Conservation (phyloP, 306 rosid species). For the Carpinus viminea region DNA sequence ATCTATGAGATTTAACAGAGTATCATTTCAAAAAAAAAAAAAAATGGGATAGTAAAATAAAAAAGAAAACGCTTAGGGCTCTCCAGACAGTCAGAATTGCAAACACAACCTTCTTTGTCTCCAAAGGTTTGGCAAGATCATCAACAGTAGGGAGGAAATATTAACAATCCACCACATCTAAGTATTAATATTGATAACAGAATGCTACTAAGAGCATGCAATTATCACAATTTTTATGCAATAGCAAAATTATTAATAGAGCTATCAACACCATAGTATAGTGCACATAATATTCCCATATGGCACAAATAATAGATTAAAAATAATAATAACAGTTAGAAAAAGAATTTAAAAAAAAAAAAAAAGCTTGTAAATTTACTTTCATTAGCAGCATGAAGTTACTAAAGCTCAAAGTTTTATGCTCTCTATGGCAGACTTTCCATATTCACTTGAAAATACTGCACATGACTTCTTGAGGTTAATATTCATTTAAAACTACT, state of each 20-base stretch:
- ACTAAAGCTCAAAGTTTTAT: background rate
- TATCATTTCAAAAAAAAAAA: background rate
- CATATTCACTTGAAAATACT: background rate
- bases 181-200: background rate
- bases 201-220: background rate
- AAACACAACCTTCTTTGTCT: background rate
- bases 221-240: background rate
- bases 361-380: background rate
- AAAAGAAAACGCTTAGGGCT: background rate
- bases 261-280: background rate
- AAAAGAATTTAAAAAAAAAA: background rate
- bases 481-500: background rate
- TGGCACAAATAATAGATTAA: background rate
- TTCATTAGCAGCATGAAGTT: background rate
- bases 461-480: background rate
- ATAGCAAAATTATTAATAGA: background rate
- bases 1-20: background rate
- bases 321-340: background rate
- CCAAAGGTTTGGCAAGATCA: background rate
- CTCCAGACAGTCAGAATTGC: background rate
- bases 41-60: background rate
- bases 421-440: background rate
- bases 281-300: background rate
- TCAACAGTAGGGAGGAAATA: background rate
- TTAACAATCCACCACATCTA: background rate